Percentiles rank a stretch among this genome's conserved stretches.
Conservation (phyloP, 148 eudicot genomes). For the Camellia japonica region DNA sequence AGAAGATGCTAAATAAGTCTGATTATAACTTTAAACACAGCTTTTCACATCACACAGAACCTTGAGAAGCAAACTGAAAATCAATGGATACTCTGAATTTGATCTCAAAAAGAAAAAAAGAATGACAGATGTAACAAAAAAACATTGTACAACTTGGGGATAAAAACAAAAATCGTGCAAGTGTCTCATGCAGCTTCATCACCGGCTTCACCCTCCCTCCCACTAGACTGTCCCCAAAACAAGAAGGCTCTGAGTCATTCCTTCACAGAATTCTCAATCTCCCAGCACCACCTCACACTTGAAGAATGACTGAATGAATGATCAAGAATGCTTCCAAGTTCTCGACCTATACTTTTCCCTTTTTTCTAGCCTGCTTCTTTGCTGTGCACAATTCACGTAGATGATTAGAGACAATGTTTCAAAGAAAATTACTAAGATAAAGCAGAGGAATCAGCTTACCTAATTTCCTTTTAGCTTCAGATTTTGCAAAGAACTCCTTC, state of each 20-base stretch:
- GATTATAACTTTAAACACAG: too few relatives aligned
- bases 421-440: background rate
- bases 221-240: background rate
- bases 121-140: too few relatives aligned
- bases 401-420: background rate
- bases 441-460: slow-evolving; percentile 28
- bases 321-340: background rate
- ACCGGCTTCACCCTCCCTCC: background rate
- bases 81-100: too few relatives aligned
- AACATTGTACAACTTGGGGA: too few relatives aligned
- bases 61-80: too few relatives aligned
- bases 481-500: slow-evolving; percentile 84
- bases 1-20: too few relatives aligned
- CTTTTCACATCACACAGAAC: too few relatives aligned
- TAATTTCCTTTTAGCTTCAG: slow-evolving; percentile 70
- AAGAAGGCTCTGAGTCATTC: background rate
- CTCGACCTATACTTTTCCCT: slow-evolving; percentile 26
- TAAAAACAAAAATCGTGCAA: too few relatives aligned
- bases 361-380: slow-evolving; percentile 54
- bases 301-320: slow-evolving; percentile 6
- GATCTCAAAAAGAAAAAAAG: too few relatives aligned
- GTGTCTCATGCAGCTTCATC: background rate
- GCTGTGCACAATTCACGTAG: slow-evolving; percentile 26
- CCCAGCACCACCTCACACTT: background rate
- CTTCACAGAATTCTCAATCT: background rate